These are phyloP conservation scores for Prunus armeniaca DNA, from an alignment of 306 rosid species.

Conservation along the genomic window DNA sequence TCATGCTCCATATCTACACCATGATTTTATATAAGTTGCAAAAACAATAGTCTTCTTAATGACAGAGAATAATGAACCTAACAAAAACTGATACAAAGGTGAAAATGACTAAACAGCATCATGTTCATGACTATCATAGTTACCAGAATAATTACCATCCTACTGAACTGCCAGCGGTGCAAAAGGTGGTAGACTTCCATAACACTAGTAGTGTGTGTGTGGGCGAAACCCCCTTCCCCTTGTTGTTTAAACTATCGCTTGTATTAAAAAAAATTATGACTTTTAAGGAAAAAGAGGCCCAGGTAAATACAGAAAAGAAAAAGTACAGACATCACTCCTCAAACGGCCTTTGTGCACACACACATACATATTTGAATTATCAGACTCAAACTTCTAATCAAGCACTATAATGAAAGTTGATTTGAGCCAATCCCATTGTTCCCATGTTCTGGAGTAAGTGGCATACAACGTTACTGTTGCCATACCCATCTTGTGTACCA, in stretches of 20 bases:
- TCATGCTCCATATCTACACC: conserved; percentile 89
- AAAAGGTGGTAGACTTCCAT: too few species aligned
- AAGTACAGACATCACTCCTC: not conserved
- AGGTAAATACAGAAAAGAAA: too few species aligned
- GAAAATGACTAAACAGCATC: not conserved
- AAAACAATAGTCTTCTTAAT: not conserved
- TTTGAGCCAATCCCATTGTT: not conserved
- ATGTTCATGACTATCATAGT: not conserved
- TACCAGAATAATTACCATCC: too few species aligned
- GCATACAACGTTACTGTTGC: not conserved
- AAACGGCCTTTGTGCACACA: too few species aligned
- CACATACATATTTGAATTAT: not conserved
- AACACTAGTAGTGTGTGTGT: not conserved
- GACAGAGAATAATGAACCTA: not conserved
- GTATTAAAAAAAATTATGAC: too few species aligned
- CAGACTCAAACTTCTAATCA: not conserved
- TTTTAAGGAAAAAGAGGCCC: not conserved
- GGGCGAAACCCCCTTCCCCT: too few species aligned
- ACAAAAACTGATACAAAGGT: not conserved
- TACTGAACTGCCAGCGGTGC: too few species aligned
- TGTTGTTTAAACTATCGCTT: too few species aligned
- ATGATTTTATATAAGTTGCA: conserved; percentile 19
- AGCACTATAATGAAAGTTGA: not conserved
- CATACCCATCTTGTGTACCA: not conserved
- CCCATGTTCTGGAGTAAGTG: not conserved